phyloP scores from a whole-genome alignment of 164 flowering plant genomes.

The Nymphaea thermarum region DNA sequence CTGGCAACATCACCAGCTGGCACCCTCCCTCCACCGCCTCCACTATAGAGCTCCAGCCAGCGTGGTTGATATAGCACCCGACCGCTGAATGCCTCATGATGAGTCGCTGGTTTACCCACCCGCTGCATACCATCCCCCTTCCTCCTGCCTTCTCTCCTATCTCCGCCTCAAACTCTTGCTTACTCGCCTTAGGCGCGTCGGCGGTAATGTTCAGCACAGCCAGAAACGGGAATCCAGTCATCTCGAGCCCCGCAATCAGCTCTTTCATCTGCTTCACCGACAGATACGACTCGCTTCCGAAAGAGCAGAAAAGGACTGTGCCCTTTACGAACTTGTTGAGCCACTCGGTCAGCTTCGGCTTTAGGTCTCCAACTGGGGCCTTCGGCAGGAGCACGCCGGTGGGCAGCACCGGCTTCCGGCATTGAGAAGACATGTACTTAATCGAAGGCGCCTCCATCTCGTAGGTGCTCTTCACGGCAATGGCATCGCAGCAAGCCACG shows the following conservation, averaged over 20 bases:
- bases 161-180: constrained; percentile 7
- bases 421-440: constrained; percentile 8
- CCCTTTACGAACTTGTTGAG: constrained; percentile 10
- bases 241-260: constrained; percentile 20
- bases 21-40: constrained; percentile 8
- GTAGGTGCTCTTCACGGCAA: constrained; percentile 5
- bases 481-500: background rate
- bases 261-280: constrained; percentile 17
- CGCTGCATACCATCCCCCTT: constrained; percentile 8
- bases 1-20: constrained; percentile 4
- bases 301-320: constrained; percentile 22
- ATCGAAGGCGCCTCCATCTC: constrained; percentile 10
- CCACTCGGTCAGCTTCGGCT: constrained; percentile 18
- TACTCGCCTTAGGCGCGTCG: background rate
- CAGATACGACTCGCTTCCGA: constrained; percentile 24
- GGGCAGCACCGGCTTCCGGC: constrained; percentile 8
- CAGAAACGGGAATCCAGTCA: constrained; percentile 19
- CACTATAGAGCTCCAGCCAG: constrained; percentile 1
- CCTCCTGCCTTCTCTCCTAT: constrained; percentile 10
- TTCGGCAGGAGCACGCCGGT: constrained; percentile 10
- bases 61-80: constrained; percentile 10
- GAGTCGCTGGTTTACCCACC: constrained; percentile 15
- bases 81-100: constrained; percentile 7
- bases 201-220: constrained; percentile 4
- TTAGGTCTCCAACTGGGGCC: background rate